phyloP scores from a whole-genome alignment of 2,329 filamentous ascomycete genomes.

The Paramyrothecium roridum region DNA sequence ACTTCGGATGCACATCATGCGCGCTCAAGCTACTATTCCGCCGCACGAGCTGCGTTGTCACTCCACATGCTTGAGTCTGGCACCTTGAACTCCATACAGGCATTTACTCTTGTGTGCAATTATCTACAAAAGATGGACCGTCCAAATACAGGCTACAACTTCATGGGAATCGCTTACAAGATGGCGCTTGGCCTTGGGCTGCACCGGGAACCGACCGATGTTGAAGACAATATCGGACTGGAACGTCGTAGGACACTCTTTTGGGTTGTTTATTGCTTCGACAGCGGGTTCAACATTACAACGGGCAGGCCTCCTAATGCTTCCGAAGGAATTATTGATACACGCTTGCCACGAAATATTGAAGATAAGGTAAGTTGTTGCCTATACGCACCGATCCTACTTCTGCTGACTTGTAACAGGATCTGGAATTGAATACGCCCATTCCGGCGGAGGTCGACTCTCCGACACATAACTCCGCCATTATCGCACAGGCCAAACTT shows the following conservation, averaged over 20 bases:
- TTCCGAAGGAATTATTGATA: conserved; percentile 32
- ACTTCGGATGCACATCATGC: conserved; percentile 9
- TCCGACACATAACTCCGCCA: conserved; percentile 35
- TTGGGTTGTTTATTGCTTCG: conserved; percentile 35
- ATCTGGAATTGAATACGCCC: conserved; percentile 5
- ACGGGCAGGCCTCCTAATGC: conserved; percentile 38
- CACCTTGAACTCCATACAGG: conserved; percentile 37
- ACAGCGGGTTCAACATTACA: conserved; percentile 40
- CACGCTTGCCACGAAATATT: conserved; percentile 34
- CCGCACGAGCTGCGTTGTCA: conserved; percentile 25
- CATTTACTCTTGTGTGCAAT: conserved; percentile 36
- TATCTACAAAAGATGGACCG: conserved; percentile 45
- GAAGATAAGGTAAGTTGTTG: conserved; percentile 29
- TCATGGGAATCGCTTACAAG: conserved; percentile 41
- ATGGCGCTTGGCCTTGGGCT: conserved; percentile 44
- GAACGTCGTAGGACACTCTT: conserved; percentile 28
- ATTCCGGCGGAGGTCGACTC: conserved; percentile 24
- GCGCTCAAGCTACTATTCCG: conserved; percentile 17
- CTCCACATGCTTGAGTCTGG: conserved; percentile 38
- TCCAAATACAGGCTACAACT: conserved; percentile 46
- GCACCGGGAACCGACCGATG: conserved; percentile 31
- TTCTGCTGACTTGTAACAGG: background rate
- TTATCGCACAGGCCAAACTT: conserved; percentile 37
- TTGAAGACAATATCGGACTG: conserved; percentile 18
- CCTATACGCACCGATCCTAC: background rate